These are phyloP conservation scores for Tylopilus sp. DNA, from an alignment of 768 basidiomycete species.

Conservation along the genomic window DNA sequence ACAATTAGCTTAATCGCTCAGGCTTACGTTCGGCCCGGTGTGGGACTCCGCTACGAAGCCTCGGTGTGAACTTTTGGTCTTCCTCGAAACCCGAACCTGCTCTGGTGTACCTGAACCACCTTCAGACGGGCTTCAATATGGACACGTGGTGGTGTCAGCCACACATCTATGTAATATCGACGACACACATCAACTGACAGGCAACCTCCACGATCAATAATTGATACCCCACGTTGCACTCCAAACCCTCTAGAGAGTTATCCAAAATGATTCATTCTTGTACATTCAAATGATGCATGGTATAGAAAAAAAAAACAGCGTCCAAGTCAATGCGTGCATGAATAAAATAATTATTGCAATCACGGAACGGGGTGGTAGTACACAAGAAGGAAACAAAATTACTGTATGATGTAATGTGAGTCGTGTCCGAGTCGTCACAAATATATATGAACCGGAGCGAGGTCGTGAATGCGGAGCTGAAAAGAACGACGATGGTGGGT, in stretches of 20 bases:
- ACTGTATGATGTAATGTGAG: neutral
- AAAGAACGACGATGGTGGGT: conserved; percentile 2
- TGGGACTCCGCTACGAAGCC: no score
- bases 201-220: no score
- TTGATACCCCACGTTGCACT: no score
- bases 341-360: conserved; percentile 8
- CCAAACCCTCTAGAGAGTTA: neutral
- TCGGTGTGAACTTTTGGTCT: no score
- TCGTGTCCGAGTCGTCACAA: neutral
- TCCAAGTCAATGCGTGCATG: neutral
- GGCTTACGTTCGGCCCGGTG: no score
- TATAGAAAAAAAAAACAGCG: neutral
- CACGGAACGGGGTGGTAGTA: neutral
- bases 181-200: no score
- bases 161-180: no score
- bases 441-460: neutral
- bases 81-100: no score
- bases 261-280: neutral
- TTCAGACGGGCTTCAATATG: no score
- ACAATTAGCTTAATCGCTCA: no score
- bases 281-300: neutral
- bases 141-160: no score
- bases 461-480: neutral
- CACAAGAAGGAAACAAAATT: neutral
- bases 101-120: no score